phyloP scores from a whole-genome alignment of 345 rosid genomes.

The Euphorbia lathyris region DNA sequence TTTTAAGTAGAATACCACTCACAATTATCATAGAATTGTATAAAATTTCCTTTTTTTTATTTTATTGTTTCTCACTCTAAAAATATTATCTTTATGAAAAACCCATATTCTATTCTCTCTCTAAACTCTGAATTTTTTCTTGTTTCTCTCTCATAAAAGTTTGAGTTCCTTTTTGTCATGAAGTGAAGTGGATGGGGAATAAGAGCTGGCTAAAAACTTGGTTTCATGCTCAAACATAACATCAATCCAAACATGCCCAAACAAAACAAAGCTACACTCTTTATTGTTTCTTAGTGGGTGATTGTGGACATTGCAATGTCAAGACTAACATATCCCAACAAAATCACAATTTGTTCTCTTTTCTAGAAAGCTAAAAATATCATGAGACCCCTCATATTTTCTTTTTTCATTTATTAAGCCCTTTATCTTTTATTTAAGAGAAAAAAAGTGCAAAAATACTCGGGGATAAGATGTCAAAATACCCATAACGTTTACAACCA shows the following conservation, averaged over 20 bases:
- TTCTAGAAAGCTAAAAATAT: not conserved
- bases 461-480: no score
- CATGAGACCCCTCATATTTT: no score
- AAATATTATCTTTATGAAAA: not conserved
- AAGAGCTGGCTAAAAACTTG: slow-evolving; percentile 50
- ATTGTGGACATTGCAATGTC: slow-evolving; percentile 41
- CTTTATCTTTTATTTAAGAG: no score
- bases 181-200: slow-evolving; percentile 36
- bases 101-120: not conserved
- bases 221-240: slow-evolving; percentile 28
- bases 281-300: slow-evolving; percentile 48
- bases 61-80: no score
- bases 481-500: no score
- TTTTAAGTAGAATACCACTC: no score
- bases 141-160: not conserved
- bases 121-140: not conserved
- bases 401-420: no score
- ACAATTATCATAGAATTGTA: no score
- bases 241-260: slow-evolving; percentile 41
- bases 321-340: slow-evolving; percentile 30
- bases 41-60: no score
- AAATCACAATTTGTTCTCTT: slow-evolving; percentile 38
- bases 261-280: slow-evolving; percentile 47
- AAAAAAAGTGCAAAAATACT: no score
- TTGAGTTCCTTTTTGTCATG: slow-evolving; percentile 11